These are phyloP conservation scores for Umbelopsis sp. DNA, from an alignment of 192 early-diverging fungal species.

Conservation along the genomic window DNA sequence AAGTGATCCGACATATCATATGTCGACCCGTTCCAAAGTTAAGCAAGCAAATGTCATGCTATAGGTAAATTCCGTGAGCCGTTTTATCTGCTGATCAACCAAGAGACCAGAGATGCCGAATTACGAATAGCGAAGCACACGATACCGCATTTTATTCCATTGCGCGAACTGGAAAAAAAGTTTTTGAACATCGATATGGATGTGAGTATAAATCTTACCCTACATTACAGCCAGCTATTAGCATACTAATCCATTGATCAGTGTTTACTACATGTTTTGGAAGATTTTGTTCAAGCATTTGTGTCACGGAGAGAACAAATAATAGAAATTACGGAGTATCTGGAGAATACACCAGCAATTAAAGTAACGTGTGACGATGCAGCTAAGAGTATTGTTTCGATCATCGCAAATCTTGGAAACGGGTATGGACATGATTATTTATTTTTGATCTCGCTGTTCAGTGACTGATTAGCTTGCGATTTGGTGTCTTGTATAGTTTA, in stretches of 20 bases:
- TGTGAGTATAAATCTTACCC: slow-evolving; percentile 20
- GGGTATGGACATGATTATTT: background rate
- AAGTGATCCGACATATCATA: background rate
- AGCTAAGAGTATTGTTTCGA: slow-evolving; percentile 2
- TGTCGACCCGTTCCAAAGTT: background rate
- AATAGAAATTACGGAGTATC: slow-evolving; percentile 7
- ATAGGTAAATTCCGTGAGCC: slow-evolving; percentile 48
- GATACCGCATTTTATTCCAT: slow-evolving; percentile 50
- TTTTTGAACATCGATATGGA: slow-evolving; percentile 46
- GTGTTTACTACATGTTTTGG: slow-evolving; percentile 32
- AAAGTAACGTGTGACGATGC: slow-evolving; percentile 13
- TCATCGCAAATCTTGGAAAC: slow-evolving; percentile 2
- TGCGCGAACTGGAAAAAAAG: slow-evolving; percentile 35
- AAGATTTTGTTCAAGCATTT: slow-evolving; percentile 28
- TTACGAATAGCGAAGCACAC: slow-evolving; percentile 44
- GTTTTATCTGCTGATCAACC: slow-evolving; percentile 46
- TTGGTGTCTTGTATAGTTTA: background rate
- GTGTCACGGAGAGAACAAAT: slow-evolving; percentile 34
- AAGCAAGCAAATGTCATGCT: no score
- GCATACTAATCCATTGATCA: background rate
- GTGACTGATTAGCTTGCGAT: background rate
- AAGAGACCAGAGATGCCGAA: background rate
- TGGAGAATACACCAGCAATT: slow-evolving; percentile 7
- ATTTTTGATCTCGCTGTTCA: background rate
- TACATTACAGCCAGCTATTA: background rate